These are phyloP conservation scores for Bipolaris zeicola DNA, from an alignment of 2,329 filamentous ascomycete species.

Conservation along the genomic window DNA sequence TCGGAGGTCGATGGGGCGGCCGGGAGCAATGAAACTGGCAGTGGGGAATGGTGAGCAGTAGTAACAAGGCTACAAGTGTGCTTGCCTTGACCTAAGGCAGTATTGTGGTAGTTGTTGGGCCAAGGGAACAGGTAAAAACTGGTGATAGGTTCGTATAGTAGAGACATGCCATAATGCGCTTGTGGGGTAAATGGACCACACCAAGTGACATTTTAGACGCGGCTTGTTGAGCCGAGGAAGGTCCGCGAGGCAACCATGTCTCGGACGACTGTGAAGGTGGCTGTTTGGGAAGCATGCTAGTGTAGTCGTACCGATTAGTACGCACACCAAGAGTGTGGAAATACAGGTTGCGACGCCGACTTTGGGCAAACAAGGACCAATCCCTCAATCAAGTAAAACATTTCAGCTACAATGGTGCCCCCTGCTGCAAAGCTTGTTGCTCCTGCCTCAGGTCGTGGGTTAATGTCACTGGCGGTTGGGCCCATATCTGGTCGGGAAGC, in stretches of 20 bases:
- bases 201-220: neutral
- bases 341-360: neutral
- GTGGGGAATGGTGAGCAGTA: neutral
- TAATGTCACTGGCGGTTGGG: neutral
- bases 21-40: neutral
- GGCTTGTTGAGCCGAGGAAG: neutral
- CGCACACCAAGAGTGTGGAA: neutral
- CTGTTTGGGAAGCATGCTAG: neutral
- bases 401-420: slow-evolving; percentile 14
- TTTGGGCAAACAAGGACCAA: neutral
- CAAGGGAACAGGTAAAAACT: too few species aligned
- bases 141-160: too few species aligned
- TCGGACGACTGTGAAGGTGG: neutral
- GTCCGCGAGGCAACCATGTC: neutral
- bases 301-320: neutral
- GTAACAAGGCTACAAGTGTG: neutral
- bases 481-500: neutral
- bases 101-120: too few species aligned
- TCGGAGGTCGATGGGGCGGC: neutral
- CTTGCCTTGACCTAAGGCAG: neutral
- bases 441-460: slow-evolving; percentile 3
- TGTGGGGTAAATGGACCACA: neutral
- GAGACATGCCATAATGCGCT: neutral
- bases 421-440: slow-evolving; percentile 12
- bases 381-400: neutral